Evolutionary conservation across 2,329 filamentous ascomycete species (phyloP), one percentile per base, ranked within the genome.

Genomic region (Macrophomina pseudophaseolina): DNA sequence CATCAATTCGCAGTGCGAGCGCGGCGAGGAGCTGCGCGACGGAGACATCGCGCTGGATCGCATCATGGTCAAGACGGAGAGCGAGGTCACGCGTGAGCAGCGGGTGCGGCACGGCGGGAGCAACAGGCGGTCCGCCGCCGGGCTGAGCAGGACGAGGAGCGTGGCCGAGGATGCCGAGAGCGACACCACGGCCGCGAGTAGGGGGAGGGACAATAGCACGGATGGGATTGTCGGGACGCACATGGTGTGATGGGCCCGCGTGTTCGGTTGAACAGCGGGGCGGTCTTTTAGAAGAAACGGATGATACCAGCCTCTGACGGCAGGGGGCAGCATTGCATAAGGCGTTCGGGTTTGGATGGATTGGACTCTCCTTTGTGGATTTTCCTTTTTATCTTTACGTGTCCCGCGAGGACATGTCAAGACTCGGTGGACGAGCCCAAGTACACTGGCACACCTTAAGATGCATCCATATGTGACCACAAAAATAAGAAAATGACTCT

Each of bases 151-250:
- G 58, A 28, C 14, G n/a, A 6, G 42, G 42, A 62, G 11, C n/a
- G 58, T 32, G 28, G 16, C 18, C 14, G 28, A 23, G 23, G 54
- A 51, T 11, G 48, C 23, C 23, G 48, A 51, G 28, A 59, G 54
- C 11, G 54, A 59, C 8, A 59, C 56, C 7, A 48, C 58, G 32
- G 58, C 30, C 28, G 11, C 40, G 30, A 49, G 56, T 8, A 7
- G 16, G 58, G 42, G 42, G 9, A 49, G 58, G 32, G 58, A 62
- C n/a, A 44, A 44, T 16, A 62, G 58, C 46, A 62, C 42, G n/a
- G 58, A 62, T 38, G 44, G 42, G 30, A 62, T 62, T 16, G 46
- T 62, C 11, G 33, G 33, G 52, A 16, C 49, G 28, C 28, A 38
- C 35, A 12, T 38, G 35, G 7, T 38, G 35, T 38, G 35, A 38